Conservation (phyloP, 768 basidiomycete genomes). For the Tulasnella sp. region DNA sequence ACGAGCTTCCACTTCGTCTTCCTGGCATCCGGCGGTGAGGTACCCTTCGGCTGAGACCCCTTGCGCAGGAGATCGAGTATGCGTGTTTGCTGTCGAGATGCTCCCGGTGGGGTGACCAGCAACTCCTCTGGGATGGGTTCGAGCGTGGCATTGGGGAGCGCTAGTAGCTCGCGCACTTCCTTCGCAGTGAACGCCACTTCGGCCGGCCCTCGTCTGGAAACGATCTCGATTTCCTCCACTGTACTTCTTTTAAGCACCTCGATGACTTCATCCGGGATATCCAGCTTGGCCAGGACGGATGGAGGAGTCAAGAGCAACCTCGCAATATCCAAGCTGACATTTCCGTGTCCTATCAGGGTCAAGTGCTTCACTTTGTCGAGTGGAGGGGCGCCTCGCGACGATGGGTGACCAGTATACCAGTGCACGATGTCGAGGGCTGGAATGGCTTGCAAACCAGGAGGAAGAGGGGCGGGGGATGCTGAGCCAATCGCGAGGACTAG, state of each 20-base stretch:
- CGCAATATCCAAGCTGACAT: constrained; percentile 90
- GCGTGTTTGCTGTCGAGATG: constrained; percentile 63
- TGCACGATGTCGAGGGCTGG: constrained; percentile 84
- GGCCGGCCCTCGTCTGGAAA: constrained; percentile 81
- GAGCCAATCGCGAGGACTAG: constrained; percentile 86
- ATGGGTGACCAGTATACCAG: constrained; percentile 86
- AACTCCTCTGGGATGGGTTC: constrained; percentile 55
- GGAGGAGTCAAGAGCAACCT: constrained; percentile 79
- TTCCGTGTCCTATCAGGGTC: constrained; percentile 88
- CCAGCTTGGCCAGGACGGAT: constrained; percentile 60
- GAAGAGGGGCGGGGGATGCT: constrained; percentile 50
- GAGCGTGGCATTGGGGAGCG: constrained; percentile 63
- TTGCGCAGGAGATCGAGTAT: constrained; percentile 62
- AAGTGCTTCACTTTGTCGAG: constrained; percentile 67
- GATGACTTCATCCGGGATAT: constrained; percentile 73
- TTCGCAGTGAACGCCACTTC: constrained; percentile 91
- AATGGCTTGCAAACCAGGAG: constrained; percentile 40
- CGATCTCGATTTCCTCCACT: constrained; percentile 74
- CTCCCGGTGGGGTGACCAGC: constrained; percentile 31
- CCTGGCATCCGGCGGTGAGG: constrained; percentile 45
- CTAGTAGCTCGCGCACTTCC: constrained; percentile 81
- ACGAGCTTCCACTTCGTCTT: constrained; percentile 73
- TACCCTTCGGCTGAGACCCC: constrained; percentile 50
- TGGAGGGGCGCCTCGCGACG: constrained; percentile 56
- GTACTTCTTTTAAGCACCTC: constrained; percentile 57